These are phyloP conservation scores for Cunninghamia lanceolata DNA, from an alignment of 75 land plant species.

Conservation along the genomic window DNA sequence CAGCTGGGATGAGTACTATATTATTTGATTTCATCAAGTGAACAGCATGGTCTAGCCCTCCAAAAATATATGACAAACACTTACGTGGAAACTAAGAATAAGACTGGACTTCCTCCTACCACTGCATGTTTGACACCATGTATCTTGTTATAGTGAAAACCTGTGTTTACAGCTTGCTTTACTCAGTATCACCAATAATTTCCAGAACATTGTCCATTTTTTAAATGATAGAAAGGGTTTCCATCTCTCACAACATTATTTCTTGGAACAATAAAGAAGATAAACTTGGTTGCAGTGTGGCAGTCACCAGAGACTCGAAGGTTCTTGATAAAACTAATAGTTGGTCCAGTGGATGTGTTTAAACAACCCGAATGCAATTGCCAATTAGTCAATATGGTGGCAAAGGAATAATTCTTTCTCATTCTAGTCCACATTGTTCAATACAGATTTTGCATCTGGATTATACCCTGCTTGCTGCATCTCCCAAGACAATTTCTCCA, in stretches of 20 bases:
- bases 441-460: background rate
- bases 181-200: background rate
- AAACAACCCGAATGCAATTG: slow-evolving; percentile 1
- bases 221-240: background rate
- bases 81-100: background rate
- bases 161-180: background rate
- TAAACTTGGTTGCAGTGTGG: background rate
- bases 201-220: background rate
- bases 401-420: background rate
- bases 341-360: background rate
- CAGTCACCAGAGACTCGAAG: background rate
- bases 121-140: background rate
- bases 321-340: background rate
- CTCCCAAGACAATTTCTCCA: slow-evolving; percentile 4
- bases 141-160: background rate
- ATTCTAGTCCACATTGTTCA: background rate
- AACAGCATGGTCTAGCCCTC: background rate
- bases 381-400: background rate
- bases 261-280: background rate
- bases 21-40: background rate
- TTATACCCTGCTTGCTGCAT: background rate
- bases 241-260: background rate
- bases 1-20: background rate
- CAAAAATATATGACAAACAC: background rate
- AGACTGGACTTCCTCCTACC: background rate